Percentiles rank a stretch among this genome's conserved stretches.
Conservation (phyloP, 192 early-diverging fungal genomes). For the Coemansia sp. region DNA sequence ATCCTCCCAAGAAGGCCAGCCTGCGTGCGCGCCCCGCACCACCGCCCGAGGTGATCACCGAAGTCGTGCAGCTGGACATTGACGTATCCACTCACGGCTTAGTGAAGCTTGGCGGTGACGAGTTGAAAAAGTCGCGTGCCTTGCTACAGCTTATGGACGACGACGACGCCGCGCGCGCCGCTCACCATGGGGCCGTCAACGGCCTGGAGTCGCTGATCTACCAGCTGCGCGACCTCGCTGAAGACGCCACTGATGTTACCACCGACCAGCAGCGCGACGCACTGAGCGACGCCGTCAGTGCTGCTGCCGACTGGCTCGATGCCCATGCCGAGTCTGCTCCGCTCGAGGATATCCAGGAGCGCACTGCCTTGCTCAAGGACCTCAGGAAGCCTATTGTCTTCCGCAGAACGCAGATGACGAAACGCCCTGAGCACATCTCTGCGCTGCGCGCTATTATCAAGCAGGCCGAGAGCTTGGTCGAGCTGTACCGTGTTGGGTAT, state of each 20-base stretch:
- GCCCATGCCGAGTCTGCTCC: constrained; percentile 70
- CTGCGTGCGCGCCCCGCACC: constrained; percentile 29
- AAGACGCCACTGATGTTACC: constrained; percentile 65
- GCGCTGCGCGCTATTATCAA: constrained; percentile 46
- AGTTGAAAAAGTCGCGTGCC: constrained; percentile 40
- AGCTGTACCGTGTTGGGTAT: constrained; percentile 41
- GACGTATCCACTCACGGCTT: constrained; percentile 59
- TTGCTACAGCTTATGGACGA: constrained; percentile 70
- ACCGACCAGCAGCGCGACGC: constrained; percentile 61
- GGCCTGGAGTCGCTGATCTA: constrained; percentile 90
- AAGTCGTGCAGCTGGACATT: constrained; percentile 60
- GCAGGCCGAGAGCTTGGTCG: constrained; percentile 52
- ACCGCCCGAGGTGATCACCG: constrained; percentile 28
- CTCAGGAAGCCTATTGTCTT: constrained; percentile 48
- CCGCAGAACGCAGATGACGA: constrained; percentile 55
- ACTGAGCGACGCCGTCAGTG: constrained; percentile 58
- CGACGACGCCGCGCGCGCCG: constrained; percentile 65
- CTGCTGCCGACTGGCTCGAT: constrained; percentile 83
- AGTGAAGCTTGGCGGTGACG: constrained; percentile 49
- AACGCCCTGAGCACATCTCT: constrained; percentile 59
- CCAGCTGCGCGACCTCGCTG: constrained; percentile 76
- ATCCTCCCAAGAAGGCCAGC: constrained; percentile 39
- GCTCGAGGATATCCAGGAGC: constrained; percentile 39
- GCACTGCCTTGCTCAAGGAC: constrained; percentile 45
- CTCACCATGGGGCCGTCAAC: constrained; percentile 83